Conservation (phyloP, 495 filamentous ascomycete genomes). For the Xylaria intraflava region DNA sequence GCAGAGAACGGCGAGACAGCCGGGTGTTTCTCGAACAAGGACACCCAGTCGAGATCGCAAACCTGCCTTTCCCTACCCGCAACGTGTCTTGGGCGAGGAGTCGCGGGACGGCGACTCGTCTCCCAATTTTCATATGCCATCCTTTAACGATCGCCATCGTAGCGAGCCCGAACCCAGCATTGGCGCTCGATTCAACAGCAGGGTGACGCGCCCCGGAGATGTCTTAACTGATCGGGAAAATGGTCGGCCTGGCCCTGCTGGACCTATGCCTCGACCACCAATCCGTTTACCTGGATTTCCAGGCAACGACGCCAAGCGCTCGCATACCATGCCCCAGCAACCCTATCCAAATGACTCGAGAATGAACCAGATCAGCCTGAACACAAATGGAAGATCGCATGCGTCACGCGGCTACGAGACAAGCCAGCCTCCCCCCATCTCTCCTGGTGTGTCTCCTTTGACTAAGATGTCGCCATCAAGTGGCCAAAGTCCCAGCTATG, state of each 20-base stretch:
- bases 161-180: conserved; percentile 55
- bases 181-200: conserved; percentile 47
- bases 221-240: conserved; percentile 25
- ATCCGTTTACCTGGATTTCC: conserved; percentile 41
- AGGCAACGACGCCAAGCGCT: conserved; percentile 38
- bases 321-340: conserved; percentile 42
- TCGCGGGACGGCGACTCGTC: conserved; percentile 17
- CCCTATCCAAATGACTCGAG: conserved; percentile 34
- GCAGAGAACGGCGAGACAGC: conserved; percentile 26
- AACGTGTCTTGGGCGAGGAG: conserved; percentile 37
- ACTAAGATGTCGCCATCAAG: conserved; percentile 33
- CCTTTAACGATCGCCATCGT: conserved; percentile 44
- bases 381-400: conserved; percentile 26
- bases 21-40: conserved; percentile 22
- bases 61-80: conserved; percentile 36
- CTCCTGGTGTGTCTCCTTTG: conserved; percentile 42
- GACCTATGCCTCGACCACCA: conserved; percentile 20
- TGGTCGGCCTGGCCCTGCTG: conserved; percentile 24
- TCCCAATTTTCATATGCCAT: conserved; percentile 21
- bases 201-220: conserved; percentile 34
- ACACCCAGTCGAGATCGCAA: conserved; percentile 41
- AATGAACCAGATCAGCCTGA: conserved; percentile 19
- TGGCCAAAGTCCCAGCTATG: conserved; percentile 20
- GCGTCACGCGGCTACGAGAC: conserved; percentile 29
- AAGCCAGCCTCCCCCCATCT: conserved; percentile 42